phyloP scores from a whole-genome alignment of 2,329 filamentous ascomycete species.

The Diaporthe longicolla region DNA sequence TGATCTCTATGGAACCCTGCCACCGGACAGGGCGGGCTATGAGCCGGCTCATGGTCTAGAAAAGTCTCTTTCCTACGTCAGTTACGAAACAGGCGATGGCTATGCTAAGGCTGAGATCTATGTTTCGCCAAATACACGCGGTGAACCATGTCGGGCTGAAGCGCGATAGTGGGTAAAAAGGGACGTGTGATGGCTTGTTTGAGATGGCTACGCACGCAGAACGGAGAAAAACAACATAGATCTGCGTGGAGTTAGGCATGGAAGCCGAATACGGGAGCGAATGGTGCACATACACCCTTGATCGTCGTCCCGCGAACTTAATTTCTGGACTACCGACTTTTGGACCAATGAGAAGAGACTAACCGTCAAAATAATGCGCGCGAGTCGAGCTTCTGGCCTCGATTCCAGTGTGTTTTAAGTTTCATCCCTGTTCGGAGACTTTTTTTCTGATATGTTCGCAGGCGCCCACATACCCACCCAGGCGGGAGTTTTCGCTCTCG shows the following conservation, averaged over 20 bases:
- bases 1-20: conserved; percentile 7
- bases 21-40: neutral
- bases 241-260: neutral
- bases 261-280: conserved; percentile 30
- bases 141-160: conserved; percentile 23
- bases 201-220: neutral
- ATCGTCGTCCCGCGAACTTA: conserved; percentile 8
- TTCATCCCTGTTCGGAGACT: conserved; percentile 9
- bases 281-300: neutral
- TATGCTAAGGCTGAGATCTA: conserved; percentile 1
- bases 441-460: neutral
- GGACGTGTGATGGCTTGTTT: conserved; percentile 12
- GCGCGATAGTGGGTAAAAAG: neutral
- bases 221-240: neutral
- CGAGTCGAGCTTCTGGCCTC: conserved; percentile 6
- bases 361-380: neutral
- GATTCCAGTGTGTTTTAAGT: neutral
- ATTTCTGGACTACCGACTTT: neutral
- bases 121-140: conserved; percentile 12
- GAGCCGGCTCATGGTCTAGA: neutral
- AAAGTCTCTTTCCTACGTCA: conserved; percentile 12
- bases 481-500: neutral
- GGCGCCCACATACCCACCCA: neutral
- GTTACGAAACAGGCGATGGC: conserved; percentile 17
- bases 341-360: neutral